Conservation (phyloP, 2,329 filamentous ascomycete genomes). For the Paracorniculantispora psalliotae region DNA sequence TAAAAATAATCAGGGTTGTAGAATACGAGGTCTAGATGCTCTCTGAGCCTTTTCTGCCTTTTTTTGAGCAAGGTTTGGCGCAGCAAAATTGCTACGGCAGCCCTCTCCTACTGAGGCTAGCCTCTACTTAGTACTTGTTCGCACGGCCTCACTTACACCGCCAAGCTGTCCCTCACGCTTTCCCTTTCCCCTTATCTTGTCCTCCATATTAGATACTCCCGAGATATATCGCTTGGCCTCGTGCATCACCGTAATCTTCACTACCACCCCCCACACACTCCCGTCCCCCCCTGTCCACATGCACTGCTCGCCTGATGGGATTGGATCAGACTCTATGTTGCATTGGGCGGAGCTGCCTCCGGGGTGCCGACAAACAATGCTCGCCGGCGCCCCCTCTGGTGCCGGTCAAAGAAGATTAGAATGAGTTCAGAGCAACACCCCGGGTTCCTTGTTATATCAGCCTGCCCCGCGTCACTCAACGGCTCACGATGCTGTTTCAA, state of each 20-base stretch:
- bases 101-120: neutral
- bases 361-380: too few relatives aligned
- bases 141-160: neutral
- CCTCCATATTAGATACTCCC: neutral
- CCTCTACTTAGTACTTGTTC: neutral
- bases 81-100: neutral
- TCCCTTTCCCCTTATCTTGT: neutral
- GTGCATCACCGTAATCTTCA: neutral
- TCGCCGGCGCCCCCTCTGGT: too few relatives aligned
- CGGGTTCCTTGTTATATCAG: neutral
- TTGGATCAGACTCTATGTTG: constrained; percentile 1
- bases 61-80: too few relatives aligned
- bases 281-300: constrained; percentile 4
- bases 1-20: too few relatives aligned
- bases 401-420: too few relatives aligned
- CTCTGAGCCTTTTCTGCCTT: too few relatives aligned
- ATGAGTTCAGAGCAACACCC: neutral
- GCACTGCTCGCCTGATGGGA: constrained; percentile 4
- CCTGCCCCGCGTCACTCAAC: neutral
- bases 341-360: neutral
- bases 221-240: neutral
- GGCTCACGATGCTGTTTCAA: neutral
- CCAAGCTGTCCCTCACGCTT: neutral
- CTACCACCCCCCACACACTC: neutral
- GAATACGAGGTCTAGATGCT: too few relatives aligned